A percentile compares a stretch with the other conserved stretches of the same genome.
Evolutionary conservation across 176 grass and related monocot genomes (phyloP).

Genomic region (Saccharum spontaneum): DNA sequence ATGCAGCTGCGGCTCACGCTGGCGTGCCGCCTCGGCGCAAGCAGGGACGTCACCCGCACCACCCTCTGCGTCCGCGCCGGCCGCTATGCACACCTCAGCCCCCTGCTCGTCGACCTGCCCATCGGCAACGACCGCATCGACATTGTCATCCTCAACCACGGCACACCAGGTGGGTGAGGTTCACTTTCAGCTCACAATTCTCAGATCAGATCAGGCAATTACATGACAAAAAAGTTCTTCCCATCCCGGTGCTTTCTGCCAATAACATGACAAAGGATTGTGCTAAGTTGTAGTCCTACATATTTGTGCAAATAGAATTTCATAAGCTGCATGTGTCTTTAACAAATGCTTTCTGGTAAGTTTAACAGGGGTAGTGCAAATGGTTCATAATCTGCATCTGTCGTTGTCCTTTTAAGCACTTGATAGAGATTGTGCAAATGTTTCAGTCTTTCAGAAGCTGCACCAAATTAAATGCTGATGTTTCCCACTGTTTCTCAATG

Average conservation of each 20-base stretch:
- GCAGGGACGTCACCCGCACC: conserved; percentile 19
- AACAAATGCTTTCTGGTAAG: not conserved
- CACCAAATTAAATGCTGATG: not conserved
- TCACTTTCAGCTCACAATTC: too few relatives aligned
- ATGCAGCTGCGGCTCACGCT: conserved; percentile 33
- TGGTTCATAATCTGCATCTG: not conserved
- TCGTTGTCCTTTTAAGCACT: not conserved
- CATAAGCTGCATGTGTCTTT: not conserved
- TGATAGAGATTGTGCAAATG: not conserved
- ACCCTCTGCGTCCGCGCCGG: conserved; percentile 36
- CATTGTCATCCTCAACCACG: conserved; percentile 3
- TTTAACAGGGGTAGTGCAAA: not conserved
- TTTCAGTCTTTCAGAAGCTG: not conserved
- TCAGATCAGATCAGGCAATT: too few relatives aligned
- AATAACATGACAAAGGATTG: too few relatives aligned
- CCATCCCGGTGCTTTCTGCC: too few relatives aligned
- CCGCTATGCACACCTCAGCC: not conserved
- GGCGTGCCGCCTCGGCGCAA: conserved; percentile 16
- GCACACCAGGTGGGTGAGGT: conserved; percentile 24
- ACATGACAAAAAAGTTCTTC: too few relatives aligned
- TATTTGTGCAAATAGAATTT: not conserved
- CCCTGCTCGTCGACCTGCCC: conserved; percentile 41
- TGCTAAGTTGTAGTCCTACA: not conserved
- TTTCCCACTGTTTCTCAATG: not conserved
- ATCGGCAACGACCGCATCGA: conserved; percentile 37